Evolutionary conservation across 2,329 filamentous ascomycete genomes (phyloP).

Genomic region (Alternaria ventricosa): DNA sequence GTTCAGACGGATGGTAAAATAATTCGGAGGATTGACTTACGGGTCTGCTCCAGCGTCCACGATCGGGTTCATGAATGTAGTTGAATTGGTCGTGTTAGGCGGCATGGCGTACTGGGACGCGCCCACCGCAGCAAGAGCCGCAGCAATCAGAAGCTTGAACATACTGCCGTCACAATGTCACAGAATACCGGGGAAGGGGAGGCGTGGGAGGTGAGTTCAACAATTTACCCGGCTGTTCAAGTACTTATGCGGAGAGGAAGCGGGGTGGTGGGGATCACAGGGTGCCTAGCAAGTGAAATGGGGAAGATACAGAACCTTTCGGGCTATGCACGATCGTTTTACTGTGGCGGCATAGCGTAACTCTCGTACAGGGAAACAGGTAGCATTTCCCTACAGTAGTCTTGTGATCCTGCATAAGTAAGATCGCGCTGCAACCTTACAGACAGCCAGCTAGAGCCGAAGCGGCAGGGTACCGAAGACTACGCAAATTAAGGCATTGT

Average conservation of each 20-base stretch:
- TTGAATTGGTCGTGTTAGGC: slow-evolving; percentile 18
- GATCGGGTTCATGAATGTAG: slow-evolving; percentile 56
- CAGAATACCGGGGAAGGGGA: neutral
- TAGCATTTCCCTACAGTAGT: neutral
- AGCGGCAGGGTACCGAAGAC: neutral
- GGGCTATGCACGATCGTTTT: neutral
- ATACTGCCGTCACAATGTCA: slow-evolving; percentile 11
- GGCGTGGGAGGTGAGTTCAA: neutral
- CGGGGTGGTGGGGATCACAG: slow-evolving; percentile 9
- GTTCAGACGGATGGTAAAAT: neutral
- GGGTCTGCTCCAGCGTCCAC: slow-evolving; percentile 54
- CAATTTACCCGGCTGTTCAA: neutral
- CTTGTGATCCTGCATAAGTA: neutral
- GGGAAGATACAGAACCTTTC: neutral
- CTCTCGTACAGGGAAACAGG: neutral
- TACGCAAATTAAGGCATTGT: neutral
- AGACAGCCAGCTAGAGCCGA: neutral
- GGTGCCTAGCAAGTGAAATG: slow-evolving; percentile 8
- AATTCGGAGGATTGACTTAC: slow-evolving; percentile 25
- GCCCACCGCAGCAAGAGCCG: slow-evolving; percentile 25
- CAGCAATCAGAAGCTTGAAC: slow-evolving; percentile 24
- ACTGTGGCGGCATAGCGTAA: neutral
- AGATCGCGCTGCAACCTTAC: neutral
- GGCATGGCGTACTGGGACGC: slow-evolving; percentile 25
- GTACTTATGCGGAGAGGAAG: slow-evolving; percentile 10